Evolutionary conservation across 176 grass and related monocot genomes (phyloP).

Genomic region (Dactylis glomerata): DNA sequence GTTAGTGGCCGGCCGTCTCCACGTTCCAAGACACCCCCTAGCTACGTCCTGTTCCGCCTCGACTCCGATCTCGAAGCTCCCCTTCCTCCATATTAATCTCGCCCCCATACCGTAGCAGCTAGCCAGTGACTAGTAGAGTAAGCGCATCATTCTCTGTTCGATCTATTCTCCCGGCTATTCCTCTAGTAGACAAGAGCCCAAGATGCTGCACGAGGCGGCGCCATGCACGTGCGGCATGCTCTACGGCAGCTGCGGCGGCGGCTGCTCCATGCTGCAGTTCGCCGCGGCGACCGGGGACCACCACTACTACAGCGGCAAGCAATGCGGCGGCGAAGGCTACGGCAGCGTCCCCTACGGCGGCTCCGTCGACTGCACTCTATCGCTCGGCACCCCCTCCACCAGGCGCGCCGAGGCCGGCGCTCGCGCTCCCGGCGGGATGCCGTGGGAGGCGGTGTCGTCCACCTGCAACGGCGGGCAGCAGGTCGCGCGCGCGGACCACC

Average conservation of each 20-base stretch:
- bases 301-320: slow-evolving; percentile 31
- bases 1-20: slow-evolving; percentile 5
- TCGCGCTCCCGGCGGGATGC: background rate
- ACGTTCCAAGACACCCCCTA: slow-evolving; percentile 44
- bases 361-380: slow-evolving; percentile 91
- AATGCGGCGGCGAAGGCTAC: slow-evolving; percentile 14
- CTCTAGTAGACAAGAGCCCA: background rate
- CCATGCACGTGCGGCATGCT: slow-evolving; percentile 67
- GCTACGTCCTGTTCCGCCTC: slow-evolving; percentile 19
- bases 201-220: slow-evolving; percentile 62
- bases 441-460: slow-evolving; percentile 48
- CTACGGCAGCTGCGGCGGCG: slow-evolving; percentile 65
- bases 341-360: slow-evolving; percentile 6
- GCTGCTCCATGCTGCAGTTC: slow-evolving; percentile 54
- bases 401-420: slow-evolving; percentile 56
- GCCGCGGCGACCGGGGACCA: slow-evolving; percentile 34
- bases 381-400: slow-evolving; percentile 90
- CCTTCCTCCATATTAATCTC: slow-evolving; percentile 13
- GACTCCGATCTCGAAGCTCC: slow-evolving; percentile 5
- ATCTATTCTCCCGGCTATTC: background rate
- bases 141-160: background rate
- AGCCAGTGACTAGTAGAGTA: background rate
- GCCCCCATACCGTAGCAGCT: background rate
- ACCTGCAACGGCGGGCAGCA: slow-evolving; percentile 27
- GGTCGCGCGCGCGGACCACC: background rate